Conservation (phyloP, 805 yeast genomes). For the Yarrowia porcina region DNA sequence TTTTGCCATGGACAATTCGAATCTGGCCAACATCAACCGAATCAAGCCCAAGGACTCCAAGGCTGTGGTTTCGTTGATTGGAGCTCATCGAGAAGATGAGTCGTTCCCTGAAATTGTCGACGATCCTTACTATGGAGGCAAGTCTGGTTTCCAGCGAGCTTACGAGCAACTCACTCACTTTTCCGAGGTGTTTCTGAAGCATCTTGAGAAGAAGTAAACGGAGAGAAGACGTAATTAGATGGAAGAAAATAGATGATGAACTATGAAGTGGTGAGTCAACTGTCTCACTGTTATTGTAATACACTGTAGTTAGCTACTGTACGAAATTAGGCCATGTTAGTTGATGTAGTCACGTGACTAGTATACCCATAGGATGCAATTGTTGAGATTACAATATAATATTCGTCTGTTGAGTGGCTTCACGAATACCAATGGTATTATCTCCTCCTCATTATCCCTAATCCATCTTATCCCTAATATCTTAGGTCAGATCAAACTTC, state of each 20-base stretch:
- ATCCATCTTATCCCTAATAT: too few relatives aligned
- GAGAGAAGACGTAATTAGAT: background rate
- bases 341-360: background rate
- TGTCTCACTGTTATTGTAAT: too few relatives aligned
- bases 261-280: too few relatives aligned
- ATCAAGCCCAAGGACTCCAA: constrained; percentile 52
- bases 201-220: constrained; percentile 27
- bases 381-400: too few relatives aligned
- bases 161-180: constrained; percentile 74
- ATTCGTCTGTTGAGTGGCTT: too few relatives aligned
- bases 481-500: background rate
- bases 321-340: too few relatives aligned
- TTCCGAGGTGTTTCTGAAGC: constrained; percentile 61
- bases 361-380: too few relatives aligned
- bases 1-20: constrained; percentile 45
- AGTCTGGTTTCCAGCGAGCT: constrained; percentile 74
- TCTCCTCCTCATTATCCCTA: too few relatives aligned
- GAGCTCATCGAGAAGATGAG: constrained; percentile 66
- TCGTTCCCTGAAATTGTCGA: constrained; percentile 58
- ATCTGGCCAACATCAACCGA: constrained; percentile 31
- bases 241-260: too few relatives aligned
- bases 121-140: constrained; percentile 93
- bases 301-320: too few relatives aligned
- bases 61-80: constrained; percentile 62
- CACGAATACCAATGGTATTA: too few relatives aligned